A percentile compares a stretch with the other conserved stretches of the same genome.
These are phyloP conservation scores for Lepidopterella palustris DNA, from an alignment of 495 filamentous ascomycete species.

Conservation along the genomic window DNA sequence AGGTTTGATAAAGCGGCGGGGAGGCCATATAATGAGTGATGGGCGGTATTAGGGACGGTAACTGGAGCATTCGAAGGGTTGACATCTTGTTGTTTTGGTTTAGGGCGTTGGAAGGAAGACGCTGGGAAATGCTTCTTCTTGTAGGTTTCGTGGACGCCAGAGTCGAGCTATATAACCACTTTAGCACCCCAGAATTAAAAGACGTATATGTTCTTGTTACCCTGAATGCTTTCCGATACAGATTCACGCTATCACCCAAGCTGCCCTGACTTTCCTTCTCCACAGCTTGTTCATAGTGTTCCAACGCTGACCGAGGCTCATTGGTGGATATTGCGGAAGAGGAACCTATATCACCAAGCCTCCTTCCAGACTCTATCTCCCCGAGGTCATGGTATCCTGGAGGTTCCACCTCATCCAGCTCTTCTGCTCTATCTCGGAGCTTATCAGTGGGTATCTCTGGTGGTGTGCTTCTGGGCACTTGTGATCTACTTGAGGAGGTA, in stretches of 20 bases:
- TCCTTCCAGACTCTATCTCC: slow-evolving; percentile 38
- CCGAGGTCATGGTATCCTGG: slow-evolving; percentile 43
- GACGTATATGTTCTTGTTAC: slow-evolving; percentile 37
- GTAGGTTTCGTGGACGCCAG: slow-evolving; percentile 75
- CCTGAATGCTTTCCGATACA: slow-evolving; percentile 85
- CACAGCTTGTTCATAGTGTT: slow-evolving; percentile 89
- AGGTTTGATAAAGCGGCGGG: slow-evolving; percentile 54
- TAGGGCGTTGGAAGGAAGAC: slow-evolving; percentile 50
- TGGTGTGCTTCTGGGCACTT: slow-evolving; percentile 8
- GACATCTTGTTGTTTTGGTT: slow-evolving; percentile 33
- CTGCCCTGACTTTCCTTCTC: slow-evolving; percentile 79
- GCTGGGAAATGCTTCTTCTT: slow-evolving; percentile 82
- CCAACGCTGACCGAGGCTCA: slow-evolving; percentile 72
- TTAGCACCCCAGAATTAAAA: slow-evolving; percentile 1
- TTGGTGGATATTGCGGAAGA: slow-evolving; percentile 16
- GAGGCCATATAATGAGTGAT: slow-evolving; percentile 53
- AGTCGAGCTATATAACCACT: slow-evolving; percentile 58
- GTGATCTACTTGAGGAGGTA: slow-evolving; percentile 13
- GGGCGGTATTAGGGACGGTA: slow-evolving; percentile 49
- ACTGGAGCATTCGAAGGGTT: slow-evolving; percentile 51
- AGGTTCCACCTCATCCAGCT: slow-evolving; percentile 37
- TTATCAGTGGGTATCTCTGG: slow-evolving; percentile 14
- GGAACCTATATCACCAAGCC: slow-evolving; percentile 40
- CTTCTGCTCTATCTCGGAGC: slow-evolving; percentile 17
- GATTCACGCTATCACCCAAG: slow-evolving; percentile 79